Conservation (phyloP, 352 stramenopile genomes). For the Phytopythium sindhum region DNA sequence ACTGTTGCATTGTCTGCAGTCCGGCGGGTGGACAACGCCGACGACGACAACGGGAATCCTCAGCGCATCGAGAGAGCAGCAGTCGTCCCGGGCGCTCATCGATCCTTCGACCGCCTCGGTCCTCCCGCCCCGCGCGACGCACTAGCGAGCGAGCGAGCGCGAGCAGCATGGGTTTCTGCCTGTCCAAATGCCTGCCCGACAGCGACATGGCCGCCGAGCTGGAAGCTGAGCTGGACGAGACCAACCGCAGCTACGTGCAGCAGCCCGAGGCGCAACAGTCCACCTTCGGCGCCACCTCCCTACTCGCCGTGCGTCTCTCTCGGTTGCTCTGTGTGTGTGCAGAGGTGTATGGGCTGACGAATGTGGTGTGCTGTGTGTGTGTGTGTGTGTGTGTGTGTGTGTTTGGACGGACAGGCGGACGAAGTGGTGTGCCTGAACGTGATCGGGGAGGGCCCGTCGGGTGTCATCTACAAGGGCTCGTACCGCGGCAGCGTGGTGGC, state of each 20-base stretch:
- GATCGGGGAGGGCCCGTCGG: slow-evolving; percentile 76
- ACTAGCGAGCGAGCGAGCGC: no score
- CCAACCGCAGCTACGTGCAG: slow-evolving; percentile 49
- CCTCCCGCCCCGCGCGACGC: no score
- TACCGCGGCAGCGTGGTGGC: slow-evolving; percentile 83
- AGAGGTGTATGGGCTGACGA: not conserved
- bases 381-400: not conserved
- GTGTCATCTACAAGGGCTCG: slow-evolving; percentile 82
- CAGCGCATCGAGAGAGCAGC: no score
- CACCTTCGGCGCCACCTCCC: slow-evolving; percentile 68
- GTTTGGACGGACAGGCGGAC: slow-evolving; percentile 39
- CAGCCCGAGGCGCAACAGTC: slow-evolving; percentile 34
- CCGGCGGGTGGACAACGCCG: not conserved
- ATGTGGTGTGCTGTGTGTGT: not conserved
- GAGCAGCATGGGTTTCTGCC: slow-evolving; percentile 74
- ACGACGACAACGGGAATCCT: slow-evolving; percentile 1
- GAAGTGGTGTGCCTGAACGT: slow-evolving; percentile 79
- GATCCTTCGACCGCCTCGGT: no score
- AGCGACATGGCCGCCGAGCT: slow-evolving; percentile 84
- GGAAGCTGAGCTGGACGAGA: slow-evolving; percentile 78
- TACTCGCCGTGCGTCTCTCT: slow-evolving; percentile 62
- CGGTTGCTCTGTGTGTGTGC: not conserved
- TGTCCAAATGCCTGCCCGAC: slow-evolving; percentile 81
- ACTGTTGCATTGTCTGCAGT: no score
- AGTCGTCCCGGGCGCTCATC: no score